Conservation (phyloP, 2,329 filamentous ascomycete genomes). For the Aspergillus fumigatus region DNA sequence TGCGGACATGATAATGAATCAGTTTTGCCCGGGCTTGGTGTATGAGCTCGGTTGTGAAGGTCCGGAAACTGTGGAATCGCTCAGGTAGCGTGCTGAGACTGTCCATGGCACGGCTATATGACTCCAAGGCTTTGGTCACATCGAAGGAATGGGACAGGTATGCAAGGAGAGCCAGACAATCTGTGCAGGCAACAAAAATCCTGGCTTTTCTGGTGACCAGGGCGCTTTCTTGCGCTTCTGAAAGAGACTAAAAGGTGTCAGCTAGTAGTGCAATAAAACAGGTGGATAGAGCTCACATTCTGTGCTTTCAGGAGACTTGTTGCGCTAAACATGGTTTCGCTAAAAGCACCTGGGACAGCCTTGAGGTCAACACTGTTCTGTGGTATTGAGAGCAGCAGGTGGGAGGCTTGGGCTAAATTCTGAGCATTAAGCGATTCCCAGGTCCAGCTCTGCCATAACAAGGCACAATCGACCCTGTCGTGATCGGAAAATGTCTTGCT, state of each 20-base stretch:
- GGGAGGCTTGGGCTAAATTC: constrained; percentile 33
- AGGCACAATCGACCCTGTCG: constrained; percentile 35
- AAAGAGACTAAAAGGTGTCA: constrained; percentile 55
- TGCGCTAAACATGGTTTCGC: constrained; percentile 20
- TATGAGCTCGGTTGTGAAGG: constrained; percentile 52
- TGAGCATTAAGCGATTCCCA: constrained; percentile 60
- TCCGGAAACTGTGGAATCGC: constrained; percentile 30
- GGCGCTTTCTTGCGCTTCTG: constrained; percentile 51
- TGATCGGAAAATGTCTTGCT: constrained; percentile 36
- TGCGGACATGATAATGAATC: constrained; percentile 60
- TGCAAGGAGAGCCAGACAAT: constrained; percentile 60
- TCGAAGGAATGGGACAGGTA: constrained; percentile 54
- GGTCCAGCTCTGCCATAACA: constrained; percentile 59
- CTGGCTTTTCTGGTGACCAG: constrained; percentile 48
- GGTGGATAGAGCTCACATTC: constrained; percentile 29
- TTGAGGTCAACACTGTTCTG: constrained; percentile 32
- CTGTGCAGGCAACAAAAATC: constrained; percentile 53
- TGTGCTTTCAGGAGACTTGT: constrained; percentile 35
- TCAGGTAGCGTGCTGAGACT: constrained; percentile 39
- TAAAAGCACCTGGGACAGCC: constrained; percentile 16
- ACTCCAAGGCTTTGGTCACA: constrained; percentile 33
- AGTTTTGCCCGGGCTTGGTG: constrained; percentile 66
- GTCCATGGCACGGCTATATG: constrained; percentile 42
- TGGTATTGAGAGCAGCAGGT: constrained; percentile 38
- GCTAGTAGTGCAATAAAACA: constrained; percentile 2